phyloP scores from a whole-genome alignment of 2,329 filamentous ascomycete species.

The Neophaeococcomyces mojaviensis region DNA sequence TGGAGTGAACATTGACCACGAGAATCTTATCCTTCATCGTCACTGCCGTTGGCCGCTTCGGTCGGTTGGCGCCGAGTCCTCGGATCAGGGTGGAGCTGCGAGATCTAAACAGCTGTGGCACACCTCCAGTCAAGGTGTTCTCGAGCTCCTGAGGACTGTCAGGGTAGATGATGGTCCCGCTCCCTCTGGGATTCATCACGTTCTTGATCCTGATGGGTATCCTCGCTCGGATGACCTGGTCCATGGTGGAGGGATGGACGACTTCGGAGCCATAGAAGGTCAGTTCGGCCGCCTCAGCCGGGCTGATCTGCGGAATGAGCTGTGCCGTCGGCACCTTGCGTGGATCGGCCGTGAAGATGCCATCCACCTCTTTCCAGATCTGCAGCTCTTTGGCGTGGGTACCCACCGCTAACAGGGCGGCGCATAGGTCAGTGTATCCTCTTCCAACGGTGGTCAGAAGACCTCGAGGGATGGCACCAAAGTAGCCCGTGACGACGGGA shows the following conservation, averaged over 20 bases:
- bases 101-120: slow-evolving; percentile 47
- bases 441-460: slow-evolving; percentile 86
- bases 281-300: slow-evolving; percentile 88
- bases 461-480: slow-evolving; percentile 84
- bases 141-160: slow-evolving; percentile 53
- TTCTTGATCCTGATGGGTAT: slow-evolving; percentile 65
- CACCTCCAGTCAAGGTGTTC: slow-evolving; percentile 31
- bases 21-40: slow-evolving; percentile 97
- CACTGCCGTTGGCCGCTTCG: slow-evolving; percentile 76
- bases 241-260: slow-evolving; percentile 98
- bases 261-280: slow-evolving; percentile 94
- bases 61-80: slow-evolving; percentile 36
- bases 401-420: slow-evolving; percentile 82
- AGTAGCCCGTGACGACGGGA: slow-evolving; percentile 85
- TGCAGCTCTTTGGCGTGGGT: slow-evolving; percentile 82
- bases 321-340: slow-evolving; percentile 88
- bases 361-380: slow-evolving; percentile 98
- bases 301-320: slow-evolving; percentile 80
- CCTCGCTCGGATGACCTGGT: slow-evolving; percentile 65
- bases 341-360: slow-evolving; percentile 81
- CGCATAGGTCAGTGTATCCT: slow-evolving; percentile 94
- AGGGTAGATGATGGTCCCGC: slow-evolving; percentile 63
- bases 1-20: slow-evolving; percentile 95
- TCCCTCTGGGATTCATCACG: slow-evolving; percentile 58
- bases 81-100: slow-evolving; percentile 40